Percentiles rank a stretch among this genome's conserved stretches.
Conservation (phyloP, 331 rosid genomes). For the Malus hybrid region DNA sequence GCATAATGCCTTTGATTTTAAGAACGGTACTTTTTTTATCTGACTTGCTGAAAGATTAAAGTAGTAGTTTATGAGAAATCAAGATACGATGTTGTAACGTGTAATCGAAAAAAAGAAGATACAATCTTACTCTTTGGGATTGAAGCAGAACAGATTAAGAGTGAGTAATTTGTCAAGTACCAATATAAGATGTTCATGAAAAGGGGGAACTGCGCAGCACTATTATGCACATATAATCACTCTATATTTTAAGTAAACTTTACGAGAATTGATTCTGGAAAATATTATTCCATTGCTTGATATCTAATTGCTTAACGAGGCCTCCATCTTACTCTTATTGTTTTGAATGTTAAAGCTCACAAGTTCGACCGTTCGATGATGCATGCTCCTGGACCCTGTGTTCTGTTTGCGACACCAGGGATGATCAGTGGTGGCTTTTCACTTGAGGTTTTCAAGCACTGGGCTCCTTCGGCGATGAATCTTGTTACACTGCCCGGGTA, state of each 20-base stretch:
- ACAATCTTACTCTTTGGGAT: not conserved
- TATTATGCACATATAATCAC: not conserved
- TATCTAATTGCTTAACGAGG: not conserved
- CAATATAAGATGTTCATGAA: not conserved
- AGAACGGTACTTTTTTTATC: constrained; percentile 41
- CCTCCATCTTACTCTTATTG: constrained; percentile 15
- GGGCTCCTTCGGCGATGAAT: constrained; percentile 83
- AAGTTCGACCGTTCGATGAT: constrained; percentile 75
- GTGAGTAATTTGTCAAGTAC: not conserved
- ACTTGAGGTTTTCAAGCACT: constrained; percentile 82
- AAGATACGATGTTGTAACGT: not conserved
- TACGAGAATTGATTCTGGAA: not conserved
- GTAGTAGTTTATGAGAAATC: not conserved
- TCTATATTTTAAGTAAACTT: not conserved
- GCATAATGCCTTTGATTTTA: constrained; percentile 81
- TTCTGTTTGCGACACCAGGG: constrained; percentile 96
- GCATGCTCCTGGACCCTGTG: constrained; percentile 88
- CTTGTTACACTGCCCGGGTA: constrained; percentile 87
- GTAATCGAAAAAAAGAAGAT: not conserved
- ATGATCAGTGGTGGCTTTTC: constrained; percentile 92
- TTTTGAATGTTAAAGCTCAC: constrained; percentile 54
- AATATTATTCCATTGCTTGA: constrained; percentile 5
- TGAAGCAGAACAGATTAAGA: not conserved
- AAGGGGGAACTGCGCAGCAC: not conserved
- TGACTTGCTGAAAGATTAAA: not conserved